Base-by-base conservation (phyloP, 306 rosid genomes). In the Quercus parvula region DNA sequence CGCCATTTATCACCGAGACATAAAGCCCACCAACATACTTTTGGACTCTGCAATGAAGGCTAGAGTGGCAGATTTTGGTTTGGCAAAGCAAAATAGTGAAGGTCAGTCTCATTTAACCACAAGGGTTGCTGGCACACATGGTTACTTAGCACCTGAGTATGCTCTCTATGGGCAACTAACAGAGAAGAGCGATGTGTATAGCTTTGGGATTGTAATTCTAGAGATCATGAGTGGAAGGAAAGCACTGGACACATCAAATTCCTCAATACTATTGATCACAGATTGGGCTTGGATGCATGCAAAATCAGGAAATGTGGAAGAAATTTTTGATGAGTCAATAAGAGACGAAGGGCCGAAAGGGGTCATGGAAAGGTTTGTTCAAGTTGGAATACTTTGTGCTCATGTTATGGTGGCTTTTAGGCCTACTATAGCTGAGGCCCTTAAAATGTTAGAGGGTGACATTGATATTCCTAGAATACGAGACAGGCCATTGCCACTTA, bases 321-420 rank as follows among this genome's bases (percentile, higher is more conserved):
- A 89, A 35, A 78, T 92, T 1, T 81, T 92, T 19, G 91, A 89
- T 9, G 76, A 88, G 56, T 54, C 84, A 9, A 75, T 86, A 30
- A 85, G 86, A 56, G 83, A 70, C 74, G 83, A 85, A 55, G 98
- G 96, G 33, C 89, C 97, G 24, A 86, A 81, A 55, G 86, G 87
- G 18, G 84, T 86, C 1, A 92, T 89, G 98, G 94, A 85, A 77
- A 90, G 98, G 78, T 94, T 89, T 84, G 98, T 89, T 15, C 85
- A 71, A 22, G 97, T 91, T 64, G 98, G 98, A 66, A 87, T 94
- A 80, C 90, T 94, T 2, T 94, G 98, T 85, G 90, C 96, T 79
- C 97, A 94, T 84, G 96, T 86, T 7, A 88, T 89, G 91, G 97
- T 90, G 80, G 98, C 91, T 1, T 87, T 94, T n/a, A 90, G 97